phyloP scores from a whole-genome alignment of 2,329 filamentous ascomycete genomes.

The Xylaria multiplex region DNA sequence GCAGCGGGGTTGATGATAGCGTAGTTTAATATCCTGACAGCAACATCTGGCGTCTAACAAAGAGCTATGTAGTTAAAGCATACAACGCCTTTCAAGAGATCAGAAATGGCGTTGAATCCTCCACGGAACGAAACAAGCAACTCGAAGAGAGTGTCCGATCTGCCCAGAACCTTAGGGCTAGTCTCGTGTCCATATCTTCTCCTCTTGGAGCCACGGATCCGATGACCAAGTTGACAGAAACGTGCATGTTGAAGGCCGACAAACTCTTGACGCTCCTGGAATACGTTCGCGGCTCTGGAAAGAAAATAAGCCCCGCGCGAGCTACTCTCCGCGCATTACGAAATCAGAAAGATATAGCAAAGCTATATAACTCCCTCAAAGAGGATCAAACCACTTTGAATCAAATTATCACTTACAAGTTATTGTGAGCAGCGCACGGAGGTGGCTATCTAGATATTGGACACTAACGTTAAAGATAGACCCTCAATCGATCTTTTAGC shows the following conservation, averaged over 20 bases:
- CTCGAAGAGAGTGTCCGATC: conserved; percentile 25
- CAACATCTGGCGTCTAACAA: background rate
- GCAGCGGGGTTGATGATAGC: background rate
- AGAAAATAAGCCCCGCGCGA: background rate
- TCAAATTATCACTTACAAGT: conserved; percentile 14
- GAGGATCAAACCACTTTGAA: conserved; percentile 14
- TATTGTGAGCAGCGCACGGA: conserved; percentile 11
- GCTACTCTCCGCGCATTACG: background rate
- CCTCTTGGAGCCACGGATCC: conserved; percentile 8
- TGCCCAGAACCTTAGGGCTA: conserved; percentile 9
- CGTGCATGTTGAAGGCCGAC: conserved; percentile 14
- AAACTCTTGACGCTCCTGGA: conserved; percentile 22
- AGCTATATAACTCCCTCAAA: conserved; percentile 23
- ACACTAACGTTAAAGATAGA: conserved; percentile 5
- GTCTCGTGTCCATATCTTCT: background rate
- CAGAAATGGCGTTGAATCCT: conserved; percentile 1
- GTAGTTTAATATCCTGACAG: background rate
- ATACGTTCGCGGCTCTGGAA: conserved; percentile 19
- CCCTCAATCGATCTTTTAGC: conserved; percentile 6
- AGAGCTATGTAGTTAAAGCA: conserved; percentile 21
- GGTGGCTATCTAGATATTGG: background rate
- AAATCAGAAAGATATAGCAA: conserved; percentile 5
- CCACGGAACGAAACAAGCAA: conserved; percentile 29
- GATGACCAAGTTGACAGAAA: conserved; percentile 11
- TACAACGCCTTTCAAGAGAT: conserved; percentile 28